Base-by-base conservation (phyloP, 75 land plant species). In the Cryptomeria japonica region DNA sequence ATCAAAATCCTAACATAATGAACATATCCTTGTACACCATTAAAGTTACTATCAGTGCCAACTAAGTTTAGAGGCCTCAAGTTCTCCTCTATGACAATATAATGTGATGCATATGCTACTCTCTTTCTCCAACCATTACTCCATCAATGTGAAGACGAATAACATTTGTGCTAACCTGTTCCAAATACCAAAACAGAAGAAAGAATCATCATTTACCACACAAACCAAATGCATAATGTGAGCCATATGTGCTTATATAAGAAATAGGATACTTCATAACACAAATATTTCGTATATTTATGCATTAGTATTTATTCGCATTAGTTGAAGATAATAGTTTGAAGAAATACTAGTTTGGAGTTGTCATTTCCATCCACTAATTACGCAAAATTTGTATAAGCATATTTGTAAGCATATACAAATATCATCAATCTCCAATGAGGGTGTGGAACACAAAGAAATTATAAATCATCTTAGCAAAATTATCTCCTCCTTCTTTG, bases 91-190 rank as follows among this genome's bases (percentile, higher is more conserved):
- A 36, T 19, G 51, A 68, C 42, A 53, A 86, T 89, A 77, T 88
- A 84, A 8, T 77, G 56, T 5, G 82, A 76, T 49, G 84, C 76
- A 36, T 79, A 86, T 44, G 89, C 86, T 31, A 92, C 47, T 76
- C 25, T 64, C 88, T 84, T 91, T 95, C 99, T 68, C 90, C 95
- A 46, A 93, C 93, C 55, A 96, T 87, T 1, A 88, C 89, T 51
- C 99, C 96, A 92, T 97, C 91, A 77, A 96, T 88, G 76, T 95
- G 90, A 78, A 97, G 94, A 72, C 93, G 92, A 53, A 94, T 86
- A 89, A 90, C 87, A 49, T 87, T 88, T 38, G 72, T 41, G 56
- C 92, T 90, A 37, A 94, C 92, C 99, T 97, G 87, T 75, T 44
- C 49, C 84, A 82, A 19, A 32, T 82, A 49, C 12, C 41, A 41